Conservation (phyloP, 1,284 basidiomycete species). For the Microbotryum silenes-acaulis region DNA sequence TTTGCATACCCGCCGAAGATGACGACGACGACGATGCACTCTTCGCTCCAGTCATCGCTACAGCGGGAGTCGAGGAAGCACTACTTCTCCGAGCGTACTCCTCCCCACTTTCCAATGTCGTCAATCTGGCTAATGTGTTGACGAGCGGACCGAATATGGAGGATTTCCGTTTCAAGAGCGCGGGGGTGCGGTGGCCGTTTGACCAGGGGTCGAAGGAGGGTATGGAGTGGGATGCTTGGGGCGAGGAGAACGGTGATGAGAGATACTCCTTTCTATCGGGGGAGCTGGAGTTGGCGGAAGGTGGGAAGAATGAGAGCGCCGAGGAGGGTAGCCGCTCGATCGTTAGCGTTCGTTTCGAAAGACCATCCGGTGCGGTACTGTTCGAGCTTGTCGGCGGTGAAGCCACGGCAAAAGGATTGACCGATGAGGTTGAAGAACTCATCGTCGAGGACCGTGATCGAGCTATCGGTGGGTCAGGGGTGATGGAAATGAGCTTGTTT, state of each 20-base stretch:
- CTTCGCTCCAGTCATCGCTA: too few relatives aligned
- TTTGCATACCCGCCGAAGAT: not conserved
- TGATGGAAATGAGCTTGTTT: not conserved
- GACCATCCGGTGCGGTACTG: not conserved
- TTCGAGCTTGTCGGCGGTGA: not conserved
- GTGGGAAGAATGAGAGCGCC: slow-evolving; percentile 56
- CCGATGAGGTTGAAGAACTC: not conserved
- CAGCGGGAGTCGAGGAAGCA: not conserved
- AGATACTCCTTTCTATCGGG: not conserved
- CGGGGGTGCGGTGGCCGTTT: not conserved
- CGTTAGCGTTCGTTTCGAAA: slow-evolving; percentile 35
- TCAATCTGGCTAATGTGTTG: not conserved
- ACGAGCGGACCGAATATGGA: slow-evolving; percentile 2
- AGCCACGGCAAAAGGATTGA: not conserved
- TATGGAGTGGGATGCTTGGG: not conserved
- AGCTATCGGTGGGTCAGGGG: not conserved
- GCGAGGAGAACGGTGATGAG: not conserved
- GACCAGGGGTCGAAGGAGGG: not conserved
- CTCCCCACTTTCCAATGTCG: not conserved
- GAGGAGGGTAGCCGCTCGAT: slow-evolving; percentile 51
- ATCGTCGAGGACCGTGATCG: not conserved
- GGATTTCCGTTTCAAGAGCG: not conserved
- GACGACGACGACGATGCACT: too few relatives aligned
- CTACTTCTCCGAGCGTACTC: not conserved
- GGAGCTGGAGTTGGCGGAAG: slow-evolving; percentile 36